A percentile compares a stretch with the other conserved stretches of the same genome.
These are phyloP conservation scores for Malus sieversii DNA, from an alignment of 306 rosid genomes.

Conservation along the genomic window DNA sequence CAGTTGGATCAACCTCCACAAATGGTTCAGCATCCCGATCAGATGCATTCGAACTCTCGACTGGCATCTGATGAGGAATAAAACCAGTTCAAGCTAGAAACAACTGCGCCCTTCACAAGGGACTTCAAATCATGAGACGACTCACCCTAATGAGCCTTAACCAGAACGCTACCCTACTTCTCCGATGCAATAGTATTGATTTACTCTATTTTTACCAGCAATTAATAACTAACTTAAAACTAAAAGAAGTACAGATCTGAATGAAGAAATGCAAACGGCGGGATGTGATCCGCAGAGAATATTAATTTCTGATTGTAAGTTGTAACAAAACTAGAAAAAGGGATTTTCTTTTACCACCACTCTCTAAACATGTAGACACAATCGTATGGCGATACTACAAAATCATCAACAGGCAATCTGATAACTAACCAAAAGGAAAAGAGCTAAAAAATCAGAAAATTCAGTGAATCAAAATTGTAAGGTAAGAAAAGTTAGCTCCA, in stretches of 20 bases:
- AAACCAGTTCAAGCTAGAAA: neutral
- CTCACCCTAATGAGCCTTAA: neutral
- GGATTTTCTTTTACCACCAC: neutral
- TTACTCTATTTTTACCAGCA: neutral
- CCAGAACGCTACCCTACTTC: neutral
- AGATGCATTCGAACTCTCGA: slow-evolving; percentile 29
- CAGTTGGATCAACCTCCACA: slow-evolving; percentile 79
- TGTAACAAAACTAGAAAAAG: neutral
- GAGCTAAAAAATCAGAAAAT: neutral
- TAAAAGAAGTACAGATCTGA: too few relatives aligned
- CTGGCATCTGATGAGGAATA: slow-evolving; percentile 44
- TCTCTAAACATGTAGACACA: neutral
- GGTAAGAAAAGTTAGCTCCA: neutral
- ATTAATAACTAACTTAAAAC: neutral
- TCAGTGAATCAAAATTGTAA: neutral
- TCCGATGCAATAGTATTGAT: neutral
- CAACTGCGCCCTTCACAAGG: neutral
- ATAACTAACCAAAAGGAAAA: neutral
- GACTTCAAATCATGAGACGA: neutral
- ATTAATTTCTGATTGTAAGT: neutral
- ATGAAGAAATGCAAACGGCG: neutral
- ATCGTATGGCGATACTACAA: neutral
- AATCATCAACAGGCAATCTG: neutral
- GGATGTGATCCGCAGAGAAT: neutral
- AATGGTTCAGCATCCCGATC: slow-evolving; percentile 53